phyloP scores from a whole-genome alignment of 805 yeast species.

The Barnettozyma populi region DNA sequence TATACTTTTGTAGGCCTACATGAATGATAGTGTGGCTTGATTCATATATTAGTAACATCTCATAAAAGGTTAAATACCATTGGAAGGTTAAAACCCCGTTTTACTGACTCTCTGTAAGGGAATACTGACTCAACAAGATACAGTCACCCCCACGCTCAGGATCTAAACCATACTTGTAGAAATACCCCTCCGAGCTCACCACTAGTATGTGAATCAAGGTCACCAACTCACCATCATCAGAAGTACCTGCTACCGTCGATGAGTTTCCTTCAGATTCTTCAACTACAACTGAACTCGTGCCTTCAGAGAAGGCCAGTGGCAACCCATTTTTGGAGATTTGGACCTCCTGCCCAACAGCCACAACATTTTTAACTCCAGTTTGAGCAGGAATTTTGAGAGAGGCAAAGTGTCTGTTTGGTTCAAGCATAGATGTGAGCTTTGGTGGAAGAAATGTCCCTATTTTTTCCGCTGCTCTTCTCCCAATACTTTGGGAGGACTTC shows the following conservation, averaged over 20 bases:
- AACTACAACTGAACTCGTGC: not conserved
- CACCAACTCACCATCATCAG: slow-evolving; percentile 27
- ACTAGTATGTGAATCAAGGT: slow-evolving; percentile 49
- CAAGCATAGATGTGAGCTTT: slow-evolving; percentile 74
- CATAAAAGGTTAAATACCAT: not conserved
- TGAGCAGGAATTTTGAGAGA: slow-evolving; percentile 65
- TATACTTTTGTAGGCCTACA: too few species aligned
- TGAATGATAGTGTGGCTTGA: not conserved
- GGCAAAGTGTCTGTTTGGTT: slow-evolving; percentile 90
- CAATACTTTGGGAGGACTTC: slow-evolving; percentile 71
- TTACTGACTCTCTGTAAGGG: slow-evolving; percentile 31
- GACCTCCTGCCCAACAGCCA: slow-evolving; percentile 38
- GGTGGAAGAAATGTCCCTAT: slow-evolving; percentile 86
- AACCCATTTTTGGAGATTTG: slow-evolving; percentile 20
- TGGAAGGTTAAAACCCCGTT: not conserved
- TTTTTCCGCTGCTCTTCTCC: slow-evolving; percentile 77
- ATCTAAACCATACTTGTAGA: slow-evolving; percentile 75
- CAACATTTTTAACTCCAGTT: slow-evolving; percentile 40
- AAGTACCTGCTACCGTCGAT: slow-evolving; percentile 10
- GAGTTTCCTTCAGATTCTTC: not conserved
- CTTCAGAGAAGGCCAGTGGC: slow-evolving; percentile 20
- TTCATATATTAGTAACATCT: too few species aligned
- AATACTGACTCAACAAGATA: slow-evolving; percentile 65
- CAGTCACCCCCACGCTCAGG: slow-evolving; percentile 94
- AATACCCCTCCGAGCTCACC: slow-evolving; percentile 75